Conservation (phyloP, 2,329 filamentous ascomycete species). For the Pestalotiopsis sp. region DNA sequence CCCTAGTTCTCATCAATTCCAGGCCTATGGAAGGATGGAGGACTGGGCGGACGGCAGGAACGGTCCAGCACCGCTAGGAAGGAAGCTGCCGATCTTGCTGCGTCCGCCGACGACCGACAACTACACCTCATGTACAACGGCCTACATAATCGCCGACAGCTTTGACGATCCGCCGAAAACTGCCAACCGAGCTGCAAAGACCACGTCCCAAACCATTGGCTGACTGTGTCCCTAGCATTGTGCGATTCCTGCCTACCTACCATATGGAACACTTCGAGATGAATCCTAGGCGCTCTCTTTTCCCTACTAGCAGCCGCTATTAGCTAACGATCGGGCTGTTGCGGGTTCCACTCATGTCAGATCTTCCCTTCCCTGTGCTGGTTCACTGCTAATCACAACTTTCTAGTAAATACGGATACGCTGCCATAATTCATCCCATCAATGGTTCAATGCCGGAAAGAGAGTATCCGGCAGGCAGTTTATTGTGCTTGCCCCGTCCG, state of each 20-base stretch:
- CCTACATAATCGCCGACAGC: too few relatives aligned
- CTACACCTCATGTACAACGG: too few relatives aligned
- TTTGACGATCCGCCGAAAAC: too few relatives aligned
- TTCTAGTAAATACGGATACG: too few relatives aligned
- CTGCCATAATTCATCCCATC: background rate
- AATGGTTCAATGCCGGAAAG: background rate
- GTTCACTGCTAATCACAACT: background rate
- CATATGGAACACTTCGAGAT: background rate
- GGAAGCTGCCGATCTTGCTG: too few relatives aligned
- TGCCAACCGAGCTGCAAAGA: too few relatives aligned
- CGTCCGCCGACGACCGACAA: too few relatives aligned
- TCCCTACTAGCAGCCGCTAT: background rate
- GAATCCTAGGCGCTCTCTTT: background rate
- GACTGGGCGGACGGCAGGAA: too few relatives aligned
- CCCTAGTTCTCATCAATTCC: background rate
- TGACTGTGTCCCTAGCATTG: too few relatives aligned
- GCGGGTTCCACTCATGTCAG: background rate
- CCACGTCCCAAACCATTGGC: too few relatives aligned
- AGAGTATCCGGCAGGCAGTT: background rate
- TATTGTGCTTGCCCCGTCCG: background rate
- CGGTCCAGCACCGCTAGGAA: background rate
- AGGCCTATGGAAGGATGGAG: background rate
- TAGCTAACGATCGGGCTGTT: background rate
- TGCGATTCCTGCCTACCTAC: too few relatives aligned
- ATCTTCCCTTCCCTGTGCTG: background rate